phyloP scores from a whole-genome alignment of 345 rosid genomes.

The Hypericum androsaemum region DNA sequence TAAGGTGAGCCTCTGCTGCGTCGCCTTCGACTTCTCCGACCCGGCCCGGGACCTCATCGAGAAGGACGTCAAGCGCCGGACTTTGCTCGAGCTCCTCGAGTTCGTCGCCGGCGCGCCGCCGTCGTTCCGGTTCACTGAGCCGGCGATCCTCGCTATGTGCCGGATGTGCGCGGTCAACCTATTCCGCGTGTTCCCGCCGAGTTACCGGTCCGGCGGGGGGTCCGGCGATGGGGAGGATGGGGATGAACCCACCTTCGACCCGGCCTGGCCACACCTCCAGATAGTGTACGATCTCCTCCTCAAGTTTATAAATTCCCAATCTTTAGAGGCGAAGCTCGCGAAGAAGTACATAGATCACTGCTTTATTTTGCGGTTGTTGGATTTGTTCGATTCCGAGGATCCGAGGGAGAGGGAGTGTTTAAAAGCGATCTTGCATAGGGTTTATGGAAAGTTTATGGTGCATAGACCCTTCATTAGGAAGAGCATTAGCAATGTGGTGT shows the following conservation, averaged over 20 bases:
- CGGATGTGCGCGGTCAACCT: slow-evolving; percentile 80
- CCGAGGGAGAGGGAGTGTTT: slow-evolving; percentile 80
- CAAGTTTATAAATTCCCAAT: slow-evolving; percentile 57
- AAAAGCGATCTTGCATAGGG: slow-evolving; percentile 62
- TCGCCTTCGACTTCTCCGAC: slow-evolving; percentile 71
- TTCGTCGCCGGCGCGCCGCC: slow-evolving; percentile 42
- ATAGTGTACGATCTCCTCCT: slow-evolving; percentile 72
- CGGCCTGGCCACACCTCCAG: slow-evolving; percentile 87
- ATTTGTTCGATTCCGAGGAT: slow-evolving; percentile 73
- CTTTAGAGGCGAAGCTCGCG: slow-evolving; percentile 64
- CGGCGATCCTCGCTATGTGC: slow-evolving; percentile 68
- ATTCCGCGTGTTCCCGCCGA: slow-evolving; percentile 69
- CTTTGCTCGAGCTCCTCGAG: slow-evolving; percentile 65
- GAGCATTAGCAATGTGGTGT: slow-evolving; percentile 63
- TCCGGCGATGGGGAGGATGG: slow-evolving; percentile 37
- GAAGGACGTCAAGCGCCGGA: slow-evolving; percentile 73
- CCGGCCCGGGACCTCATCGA: slow-evolving; percentile 53
- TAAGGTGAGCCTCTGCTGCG: slow-evolving; percentile 86
- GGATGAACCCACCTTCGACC: slow-evolving; percentile 70
- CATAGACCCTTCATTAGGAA: slow-evolving; percentile 78
- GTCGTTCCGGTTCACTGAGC: slow-evolving; percentile 57
- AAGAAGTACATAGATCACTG: slow-evolving; percentile 77
- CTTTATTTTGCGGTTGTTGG: slow-evolving; percentile 67
- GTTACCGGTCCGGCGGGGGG: slow-evolving; percentile 32
- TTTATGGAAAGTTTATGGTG: slow-evolving; percentile 83